Percentiles rank a stretch among this genome's conserved stretches.
These are phyloP conservation scores for Cyberlindnera samutprakarnensis DNA, from an alignment of 805 yeast genomes.

Conservation along the genomic window DNA sequence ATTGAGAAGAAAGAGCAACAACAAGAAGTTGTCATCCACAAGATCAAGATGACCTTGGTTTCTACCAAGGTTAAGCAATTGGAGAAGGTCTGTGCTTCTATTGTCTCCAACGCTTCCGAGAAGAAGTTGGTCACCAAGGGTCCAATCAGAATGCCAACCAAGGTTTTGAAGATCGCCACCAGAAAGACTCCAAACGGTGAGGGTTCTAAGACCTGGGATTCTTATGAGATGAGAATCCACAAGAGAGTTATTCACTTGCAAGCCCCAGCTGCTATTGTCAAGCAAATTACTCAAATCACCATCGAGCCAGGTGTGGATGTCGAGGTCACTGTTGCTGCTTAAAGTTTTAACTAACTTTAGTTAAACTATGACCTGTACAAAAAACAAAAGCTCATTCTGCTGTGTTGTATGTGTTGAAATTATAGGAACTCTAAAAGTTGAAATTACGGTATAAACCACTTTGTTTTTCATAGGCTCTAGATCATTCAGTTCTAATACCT, in stretches of 20 bases:
- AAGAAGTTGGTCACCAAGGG: constrained; percentile 89
- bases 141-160: constrained; percentile 99
- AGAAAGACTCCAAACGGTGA: constrained; percentile 99
- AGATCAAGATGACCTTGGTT: constrained; percentile 98
- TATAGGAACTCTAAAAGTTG: neutral
- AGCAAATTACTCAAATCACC: constrained; percentile 95
- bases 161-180: constrained; percentile 95
- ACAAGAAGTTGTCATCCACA: constrained; percentile 80
- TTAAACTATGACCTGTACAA: neutral
- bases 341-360: constrained; percentile 23
- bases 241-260: constrained; percentile 98
- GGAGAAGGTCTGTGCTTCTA: constrained; percentile 92
- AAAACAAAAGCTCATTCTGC: neutral
- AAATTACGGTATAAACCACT: constrained; percentile 8
- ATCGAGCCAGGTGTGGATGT: constrained; percentile 99
- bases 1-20: constrained; percentile 78
- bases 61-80: constrained; percentile 98
- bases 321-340: constrained; percentile 85
- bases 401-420: constrained; percentile 10
- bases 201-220: constrained; percentile 99
- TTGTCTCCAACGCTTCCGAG: constrained; percentile 79
- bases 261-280: constrained; percentile 90
- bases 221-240: constrained; percentile 99
- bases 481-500: constrained; percentile 25
- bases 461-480: constrained; percentile 22